Base-by-base conservation (phyloP, 768 basidiomycete species). In the Mycena haematopus region DNA sequence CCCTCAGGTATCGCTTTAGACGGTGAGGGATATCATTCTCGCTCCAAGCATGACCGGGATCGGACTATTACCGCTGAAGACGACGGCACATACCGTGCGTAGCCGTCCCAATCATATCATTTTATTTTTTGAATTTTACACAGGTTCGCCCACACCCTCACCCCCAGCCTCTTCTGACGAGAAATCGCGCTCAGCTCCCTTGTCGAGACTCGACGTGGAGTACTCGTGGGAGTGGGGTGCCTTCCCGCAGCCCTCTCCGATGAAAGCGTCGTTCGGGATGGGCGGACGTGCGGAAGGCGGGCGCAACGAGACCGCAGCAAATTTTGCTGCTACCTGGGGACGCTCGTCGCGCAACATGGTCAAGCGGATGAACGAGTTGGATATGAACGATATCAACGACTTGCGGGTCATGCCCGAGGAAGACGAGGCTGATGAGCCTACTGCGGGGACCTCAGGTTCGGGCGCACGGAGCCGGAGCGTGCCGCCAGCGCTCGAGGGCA, bases 221-320 rank as follows among this genome's bases (percentile, higher is more conserved):
- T 95, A 95, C 69, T 91, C 91, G 7, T 96, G 95, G 95, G 95
- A 96, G 68, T 96, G 95, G 94, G 94, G 93, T 27, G 87, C 84
- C 21, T 92, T 96, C 69, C 95, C 93, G 29, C 90, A 88, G 65
- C 89, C 86, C 24, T 91, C 92, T 4, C 90, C 90, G 0, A 75
- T 86, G 68, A 83, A 82, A 56, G 65, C 82, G 0, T 77, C 82
- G 13, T 88, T 89, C 69, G 76, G 79, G 1, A 80, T 80, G 60
- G 75, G 80, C 27, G 79, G 80, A 3, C 71, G 81, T n/a, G 53
- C 79, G 75, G 58, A 65, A 45, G 64, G 66, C 38, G 54, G 68
- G 63, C 64, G 54, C 38, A 75, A 71, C 55, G 74, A 63, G 19
- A 65, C 36, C 22, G 46, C 56, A 6, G 63, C 62, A 1, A 68